Evolutionary conservation across 129 eudicot species (phyloP), one percentile per base, ranked within the genome.

Genomic region (Pulicaria dysenterica): DNA sequence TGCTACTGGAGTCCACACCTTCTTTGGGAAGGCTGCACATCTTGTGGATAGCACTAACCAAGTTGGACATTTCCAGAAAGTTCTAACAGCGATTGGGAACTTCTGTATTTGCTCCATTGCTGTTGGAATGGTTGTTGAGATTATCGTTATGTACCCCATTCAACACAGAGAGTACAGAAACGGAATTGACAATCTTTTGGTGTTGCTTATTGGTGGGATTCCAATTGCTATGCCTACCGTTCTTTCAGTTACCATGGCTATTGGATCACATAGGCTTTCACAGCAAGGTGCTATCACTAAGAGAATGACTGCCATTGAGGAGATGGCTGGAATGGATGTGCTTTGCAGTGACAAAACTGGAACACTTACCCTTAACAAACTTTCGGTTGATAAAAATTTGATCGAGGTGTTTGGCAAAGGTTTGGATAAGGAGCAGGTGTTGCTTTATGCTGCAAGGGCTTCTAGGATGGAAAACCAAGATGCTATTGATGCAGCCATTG

Each of bases 171-270:
- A 73, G 72, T 88, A 88, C 72, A 69, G 95, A 43, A 47, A 76
- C 36, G 91, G 91, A 37, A 85, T 88, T 58, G 95, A 88, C 57
- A 88, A 88, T 72, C 75, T 88, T 5, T 76, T 88, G 51, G 95
- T 88, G 8, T 83, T 88, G 69, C 83, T 88, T 69, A 88, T 88
- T 57, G 95, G 95, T 43, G 95, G 95, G 45, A 88, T 88, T 24
- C 95, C 95, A 2, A 88, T 88, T 70, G 95, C 95, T 63, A 88
- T 88, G 95, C 95, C 95, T 15, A 88, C 94, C 7, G 94, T 87
- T 7, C 80, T 87, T 77, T 86, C 92, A 1, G 93, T 87, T 19
- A 87, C 94, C 40, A 87, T 87, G 95, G 95, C 95, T 61, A 88
- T 88, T 62, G 95, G 95, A 17, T 88, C 95, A 13, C 95, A 88